These are phyloP conservation scores for Cladobotryum protrusum DNA, from an alignment of 2,329 filamentous ascomycete genomes.

Conservation along the genomic window DNA sequence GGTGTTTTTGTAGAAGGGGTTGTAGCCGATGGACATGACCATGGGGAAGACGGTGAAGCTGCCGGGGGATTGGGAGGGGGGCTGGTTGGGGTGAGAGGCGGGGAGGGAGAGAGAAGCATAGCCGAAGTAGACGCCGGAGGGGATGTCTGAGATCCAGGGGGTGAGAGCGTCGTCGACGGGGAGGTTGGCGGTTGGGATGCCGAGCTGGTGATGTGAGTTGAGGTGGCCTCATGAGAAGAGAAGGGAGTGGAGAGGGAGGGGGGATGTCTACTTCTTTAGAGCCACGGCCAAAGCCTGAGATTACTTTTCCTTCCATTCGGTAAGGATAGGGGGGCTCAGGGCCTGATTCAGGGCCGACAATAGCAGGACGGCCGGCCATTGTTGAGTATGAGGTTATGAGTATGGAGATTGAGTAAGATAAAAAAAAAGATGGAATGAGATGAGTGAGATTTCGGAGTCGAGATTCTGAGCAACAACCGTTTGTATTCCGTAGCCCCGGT, in stretches of 20 bases:
- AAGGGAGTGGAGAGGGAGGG: neutral
- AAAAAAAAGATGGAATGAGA: neutral
- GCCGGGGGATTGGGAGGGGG: conserved; percentile 17
- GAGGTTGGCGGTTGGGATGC: conserved; percentile 94
- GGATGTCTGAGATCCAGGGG: conserved; percentile 56
- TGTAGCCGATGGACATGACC: conserved; percentile 94
- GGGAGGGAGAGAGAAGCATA: conserved; percentile 69
- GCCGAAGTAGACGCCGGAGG: conserved; percentile 88
- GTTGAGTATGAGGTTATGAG: neutral
- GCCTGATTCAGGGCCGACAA: conserved; percentile 67
- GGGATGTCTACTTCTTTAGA: conserved; percentile 68
- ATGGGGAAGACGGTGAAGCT: conserved; percentile 61
- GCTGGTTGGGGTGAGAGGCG: conserved; percentile 37
- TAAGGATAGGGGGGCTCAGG: conserved; percentile 77
- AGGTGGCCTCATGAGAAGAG: neutral
- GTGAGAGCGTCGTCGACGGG: conserved; percentile 58
- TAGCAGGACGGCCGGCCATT: conserved; percentile 50
- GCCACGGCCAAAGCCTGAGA: conserved; percentile 88
- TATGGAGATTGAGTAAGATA: neutral
- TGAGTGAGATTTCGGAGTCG: conserved; percentile 1
- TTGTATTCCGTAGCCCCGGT: conserved; percentile 2
- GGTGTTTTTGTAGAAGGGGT: conserved; percentile 93
- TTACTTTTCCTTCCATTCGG: conserved; percentile 76
- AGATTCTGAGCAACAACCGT: neutral
- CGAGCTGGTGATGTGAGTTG: conserved; percentile 52